These are phyloP conservation scores for Haemoproteus tartakovskyi DNA, from an alignment of 169 alveolate genomes.

Conservation along the genomic window DNA sequence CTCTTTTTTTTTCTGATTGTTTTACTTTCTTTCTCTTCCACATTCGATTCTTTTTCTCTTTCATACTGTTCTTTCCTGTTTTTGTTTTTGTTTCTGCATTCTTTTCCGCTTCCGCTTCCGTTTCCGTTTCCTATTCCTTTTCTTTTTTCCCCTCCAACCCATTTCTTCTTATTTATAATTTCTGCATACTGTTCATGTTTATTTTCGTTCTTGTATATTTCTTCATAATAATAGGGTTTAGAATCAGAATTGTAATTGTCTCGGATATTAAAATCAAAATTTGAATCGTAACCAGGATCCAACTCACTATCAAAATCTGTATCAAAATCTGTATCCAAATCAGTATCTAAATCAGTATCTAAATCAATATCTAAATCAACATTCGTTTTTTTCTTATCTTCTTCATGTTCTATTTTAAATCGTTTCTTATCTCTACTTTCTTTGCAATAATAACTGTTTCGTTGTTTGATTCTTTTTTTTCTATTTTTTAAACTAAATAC, in stretches of 20 bases:
- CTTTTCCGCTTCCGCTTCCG: background rate
- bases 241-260: background rate
- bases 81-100: no score
- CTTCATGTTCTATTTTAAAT: no score
- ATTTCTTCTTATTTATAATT: no score
- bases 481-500: slow-evolving; percentile 7
- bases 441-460: background rate
- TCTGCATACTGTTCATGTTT: background rate
- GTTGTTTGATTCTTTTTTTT: background rate
- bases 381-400: no score
- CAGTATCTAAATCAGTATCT: background rate
- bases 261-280: no score
- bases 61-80: no score
- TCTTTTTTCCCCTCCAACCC: background rate
- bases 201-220: no score
- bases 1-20: background rate
- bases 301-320: background rate
- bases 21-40: background rate
- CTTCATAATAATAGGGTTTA: background rate
- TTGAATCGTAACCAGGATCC: background rate
- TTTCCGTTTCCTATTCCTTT: background rate
- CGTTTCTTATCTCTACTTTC: no score
- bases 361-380: background rate
- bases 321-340: no score
- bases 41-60: background rate